Percentiles rank a stretch among this genome's conserved stretches.
phyloP scores from a whole-genome alignment of 2,329 filamentous ascomycete genomes.

The Endothia cerciana region DNA sequence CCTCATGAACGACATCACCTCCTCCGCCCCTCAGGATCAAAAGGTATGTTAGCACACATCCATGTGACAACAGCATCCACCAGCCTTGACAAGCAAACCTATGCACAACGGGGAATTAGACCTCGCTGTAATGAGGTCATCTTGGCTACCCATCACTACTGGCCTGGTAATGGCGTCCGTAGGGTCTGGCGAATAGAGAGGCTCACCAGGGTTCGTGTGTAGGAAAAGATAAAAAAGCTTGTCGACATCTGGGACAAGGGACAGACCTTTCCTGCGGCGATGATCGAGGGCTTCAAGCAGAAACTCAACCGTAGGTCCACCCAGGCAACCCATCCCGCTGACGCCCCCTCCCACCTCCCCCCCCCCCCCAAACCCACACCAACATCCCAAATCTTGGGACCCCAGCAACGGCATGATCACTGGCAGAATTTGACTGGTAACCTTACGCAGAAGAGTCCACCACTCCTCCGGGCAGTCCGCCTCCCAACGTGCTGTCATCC shows the following conservation, averaged over 20 bases:
- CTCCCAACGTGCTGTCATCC: constrained; percentile 48
- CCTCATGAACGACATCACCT: constrained; percentile 94
- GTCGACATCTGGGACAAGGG: constrained; percentile 98
- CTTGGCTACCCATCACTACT: constrained; percentile 11
- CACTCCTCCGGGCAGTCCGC: constrained; percentile 69
- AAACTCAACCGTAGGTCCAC: constrained; percentile 59
- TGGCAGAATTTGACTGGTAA: constrained; percentile 44
- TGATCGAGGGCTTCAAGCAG: constrained; percentile 82
- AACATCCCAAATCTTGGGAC: not conserved
- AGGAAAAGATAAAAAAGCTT: constrained; percentile 95
- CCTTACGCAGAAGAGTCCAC: constrained; percentile 66
- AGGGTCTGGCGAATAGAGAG: constrained; percentile 33
- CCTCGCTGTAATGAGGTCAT: constrained; percentile 31
- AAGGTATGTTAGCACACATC: constrained; percentile 72
- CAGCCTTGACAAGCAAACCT: not conserved
- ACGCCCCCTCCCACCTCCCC: constrained; percentile 14
- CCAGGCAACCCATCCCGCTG: not conserved
- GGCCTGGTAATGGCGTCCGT: constrained; percentile 18
- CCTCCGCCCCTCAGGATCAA: constrained; percentile 87
- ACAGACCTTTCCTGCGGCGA: constrained; percentile 80
- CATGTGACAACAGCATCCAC: not conserved
- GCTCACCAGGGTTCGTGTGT: constrained; percentile 55
- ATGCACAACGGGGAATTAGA: constrained; percentile 19
- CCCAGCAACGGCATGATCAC: constrained; percentile 2
- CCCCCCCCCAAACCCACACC: constrained; percentile 16